Conservation (phyloP, 164 flowering plant species). For the Nymphaea thermarum region DNA sequence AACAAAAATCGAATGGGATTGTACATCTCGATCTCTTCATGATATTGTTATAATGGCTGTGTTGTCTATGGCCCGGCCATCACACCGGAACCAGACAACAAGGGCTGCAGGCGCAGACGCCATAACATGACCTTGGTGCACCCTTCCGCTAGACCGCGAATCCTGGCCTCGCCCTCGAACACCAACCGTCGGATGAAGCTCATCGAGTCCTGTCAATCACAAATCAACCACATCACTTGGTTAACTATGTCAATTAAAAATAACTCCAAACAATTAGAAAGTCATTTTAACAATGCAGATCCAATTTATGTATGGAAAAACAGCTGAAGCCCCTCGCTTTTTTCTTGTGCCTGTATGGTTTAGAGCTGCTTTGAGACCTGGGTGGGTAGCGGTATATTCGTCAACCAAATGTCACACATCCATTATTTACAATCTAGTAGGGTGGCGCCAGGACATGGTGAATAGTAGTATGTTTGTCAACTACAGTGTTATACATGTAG, state of each 20-base stretch:
- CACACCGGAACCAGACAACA: background rate
- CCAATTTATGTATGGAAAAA: background rate
- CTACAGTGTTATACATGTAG: too few relatives aligned
- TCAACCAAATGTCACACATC: too few relatives aligned
- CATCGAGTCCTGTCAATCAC: constrained; percentile 16
- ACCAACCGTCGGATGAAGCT: constrained; percentile 65
- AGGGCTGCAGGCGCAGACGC: constrained; percentile 30
- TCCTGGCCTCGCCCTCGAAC: constrained; percentile 61
- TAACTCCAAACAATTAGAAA: background rate
- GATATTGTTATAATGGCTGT: too few relatives aligned
- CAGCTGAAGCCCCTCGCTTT: too few relatives aligned
- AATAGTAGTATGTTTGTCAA: too few relatives aligned
- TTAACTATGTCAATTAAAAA: background rate
- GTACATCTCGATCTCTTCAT: too few relatives aligned
- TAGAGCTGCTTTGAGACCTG: too few relatives aligned
- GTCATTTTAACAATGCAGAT: background rate
- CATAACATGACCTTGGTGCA: constrained; percentile 77
- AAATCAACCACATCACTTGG: background rate
- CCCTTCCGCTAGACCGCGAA: constrained; percentile 57
- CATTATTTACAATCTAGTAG: too few relatives aligned
- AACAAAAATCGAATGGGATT: too few relatives aligned
- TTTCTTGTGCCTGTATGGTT: too few relatives aligned
- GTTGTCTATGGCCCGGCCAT: background rate
- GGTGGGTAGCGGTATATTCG: too few relatives aligned
- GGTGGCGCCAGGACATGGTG: too few relatives aligned